Base-by-base conservation (phyloP, 2,329 filamentous ascomycete genomes). In the Ophiostoma novo-ulmi region DNA sequence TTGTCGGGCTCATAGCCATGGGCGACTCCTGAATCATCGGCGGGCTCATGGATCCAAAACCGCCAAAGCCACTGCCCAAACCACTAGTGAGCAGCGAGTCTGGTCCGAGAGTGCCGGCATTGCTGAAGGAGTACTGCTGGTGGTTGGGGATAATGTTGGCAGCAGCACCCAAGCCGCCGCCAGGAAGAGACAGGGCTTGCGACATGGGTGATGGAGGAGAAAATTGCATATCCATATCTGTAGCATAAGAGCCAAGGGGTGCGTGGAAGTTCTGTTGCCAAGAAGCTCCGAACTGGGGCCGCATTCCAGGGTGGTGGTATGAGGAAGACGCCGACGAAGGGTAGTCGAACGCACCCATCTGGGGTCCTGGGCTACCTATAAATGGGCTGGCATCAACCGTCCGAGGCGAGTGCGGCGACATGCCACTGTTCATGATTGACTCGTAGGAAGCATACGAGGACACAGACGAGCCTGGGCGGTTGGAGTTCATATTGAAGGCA, bases 371-470 rank as follows among this genome's bases (percentile, higher is more conserved):
- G n/a, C 71, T 74, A 20, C 73, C 75, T 1, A 75, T 69, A 44
- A 75, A 75, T 17, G 74, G 73, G 36, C 74, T 74, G 2, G 73
- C 69, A 14, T 74, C 72, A 1, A 74, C 36, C 0, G 74, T 70
- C 0, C 44, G 44, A 1, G 75, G 74, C 31, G 75, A 75, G 64
- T 74, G 74, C 1, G 73, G 74, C 4, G 74, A 74, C 73, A 75
- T 74, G 10, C 65, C 70, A 1, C 65, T 39, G 65, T 22, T 71
- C 74, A 75, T 71, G n/a, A 73, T 58, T 6, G 75, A 72, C 35
- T 74, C 72, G 64, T 73, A 75, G 22, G 74, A 75, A 1, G 71
- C 71, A 48, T 75, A 75, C 8, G 74, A 74, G 7, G 75, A 76
- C 5, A 74, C 72, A 1, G 74, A 73, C 10, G 75, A 76, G 31